A percentile compares a stretch with the other conserved stretches of the same genome.
Evolutionary conservation across 2,329 filamentous ascomycete species (phyloP).

Genomic region (Botrytis medusae): DNA sequence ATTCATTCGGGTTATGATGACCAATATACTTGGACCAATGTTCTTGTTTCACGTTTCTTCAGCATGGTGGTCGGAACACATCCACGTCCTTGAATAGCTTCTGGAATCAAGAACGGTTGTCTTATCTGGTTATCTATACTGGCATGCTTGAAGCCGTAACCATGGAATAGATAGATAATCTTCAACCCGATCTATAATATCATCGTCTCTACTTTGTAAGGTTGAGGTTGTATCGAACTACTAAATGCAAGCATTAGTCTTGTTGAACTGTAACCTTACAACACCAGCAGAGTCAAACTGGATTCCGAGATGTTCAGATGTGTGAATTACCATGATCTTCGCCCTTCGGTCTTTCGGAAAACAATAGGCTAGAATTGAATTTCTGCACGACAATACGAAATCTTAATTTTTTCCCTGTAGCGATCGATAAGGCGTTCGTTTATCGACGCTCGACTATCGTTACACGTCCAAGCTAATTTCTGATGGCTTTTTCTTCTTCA

Average conservation of each 20-base stretch:
- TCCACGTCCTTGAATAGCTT: not conserved
- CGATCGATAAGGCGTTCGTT: constrained; percentile 2
- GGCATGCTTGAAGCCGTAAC: not conserved
- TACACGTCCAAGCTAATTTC: not conserved
- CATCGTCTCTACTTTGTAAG: not conserved
- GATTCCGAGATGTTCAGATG: not conserved
- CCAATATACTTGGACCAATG: not conserved
- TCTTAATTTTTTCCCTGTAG: not conserved
- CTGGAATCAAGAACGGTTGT: not conserved
- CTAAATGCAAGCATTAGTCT: not conserved
- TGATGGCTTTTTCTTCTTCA: not conserved
- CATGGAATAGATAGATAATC: not conserved
- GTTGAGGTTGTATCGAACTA: not conserved
- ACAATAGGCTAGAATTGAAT: not conserved
- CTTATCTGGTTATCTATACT: not conserved
- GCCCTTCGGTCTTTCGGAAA: not conserved
- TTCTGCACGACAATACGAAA: not conserved
- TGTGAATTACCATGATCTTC: not conserved
- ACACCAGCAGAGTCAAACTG: not conserved
- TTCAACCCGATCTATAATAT: not conserved
- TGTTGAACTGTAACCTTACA: not conserved
- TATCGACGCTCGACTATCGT: not conserved
- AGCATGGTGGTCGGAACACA: not conserved
- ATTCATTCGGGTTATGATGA: not conserved
- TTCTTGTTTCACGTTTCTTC: not conserved